Conservation (phyloP, 306 rosid species). For the Aeschynomene evenia region DNA sequence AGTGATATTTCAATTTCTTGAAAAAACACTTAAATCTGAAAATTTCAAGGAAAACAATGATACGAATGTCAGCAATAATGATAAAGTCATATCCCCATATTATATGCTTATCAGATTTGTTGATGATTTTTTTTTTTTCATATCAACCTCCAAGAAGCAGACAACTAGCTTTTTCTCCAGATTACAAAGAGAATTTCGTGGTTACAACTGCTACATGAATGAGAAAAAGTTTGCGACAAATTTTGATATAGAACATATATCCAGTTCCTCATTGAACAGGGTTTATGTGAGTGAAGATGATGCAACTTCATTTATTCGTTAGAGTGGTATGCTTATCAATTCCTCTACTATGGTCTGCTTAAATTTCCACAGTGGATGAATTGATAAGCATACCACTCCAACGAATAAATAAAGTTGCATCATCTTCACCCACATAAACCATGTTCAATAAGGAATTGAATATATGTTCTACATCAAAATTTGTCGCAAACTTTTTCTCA, state of each 20-base stretch:
- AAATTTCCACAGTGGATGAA: constrained; percentile 71
- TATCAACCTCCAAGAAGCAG: constrained; percentile 77
- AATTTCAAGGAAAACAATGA: constrained; percentile 29
- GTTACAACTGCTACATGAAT: constrained; percentile 88
- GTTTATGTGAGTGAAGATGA: constrained; percentile 52
- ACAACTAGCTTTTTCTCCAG: constrained; percentile 64
- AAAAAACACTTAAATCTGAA: constrained; percentile 41
- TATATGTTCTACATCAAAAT: constrained; percentile 55
- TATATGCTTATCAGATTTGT: constrained; percentile 60
- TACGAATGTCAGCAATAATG: constrained; percentile 24
- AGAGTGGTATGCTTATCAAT: constrained; percentile 93
- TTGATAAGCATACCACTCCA: constrained; percentile 95
- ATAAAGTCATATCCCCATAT: constrained; percentile 28
- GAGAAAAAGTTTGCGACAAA: constrained; percentile 65
- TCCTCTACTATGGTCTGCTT: constrained; percentile 72
- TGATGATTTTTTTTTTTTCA: constrained; percentile 74
- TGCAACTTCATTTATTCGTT: constrained; percentile 57
- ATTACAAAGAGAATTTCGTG: constrained; percentile 73
- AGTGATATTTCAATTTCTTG: constrained; percentile 70
- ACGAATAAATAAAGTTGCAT: constrained; percentile 55
- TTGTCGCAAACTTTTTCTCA: constrained; percentile 62
- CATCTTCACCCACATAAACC: constrained; percentile 51
- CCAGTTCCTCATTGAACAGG: constrained; percentile 46
- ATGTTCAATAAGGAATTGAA: constrained; percentile 43
- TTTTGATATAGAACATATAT: constrained; percentile 52